phyloP scores from a whole-genome alignment of 2,329 filamentous ascomycete species.

The Cercospora brassicicola region DNA sequence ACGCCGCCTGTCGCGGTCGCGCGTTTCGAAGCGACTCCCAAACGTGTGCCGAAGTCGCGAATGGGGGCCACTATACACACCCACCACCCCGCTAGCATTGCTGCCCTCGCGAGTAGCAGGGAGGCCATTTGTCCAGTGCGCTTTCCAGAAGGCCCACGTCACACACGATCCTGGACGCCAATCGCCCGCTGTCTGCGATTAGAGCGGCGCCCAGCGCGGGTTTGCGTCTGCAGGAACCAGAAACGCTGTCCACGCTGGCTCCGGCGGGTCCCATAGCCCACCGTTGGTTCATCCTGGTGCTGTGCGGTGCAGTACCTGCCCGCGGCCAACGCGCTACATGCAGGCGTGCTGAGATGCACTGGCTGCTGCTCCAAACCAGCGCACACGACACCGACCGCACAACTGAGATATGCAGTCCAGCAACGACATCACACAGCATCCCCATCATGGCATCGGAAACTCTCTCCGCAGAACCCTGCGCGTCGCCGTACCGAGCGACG shows the following conservation, averaged over 20 bases:
- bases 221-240: slow-evolving; percentile 7
- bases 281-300: neutral
- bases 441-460: neutral
- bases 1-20: neutral
- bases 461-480: slow-evolving; percentile 13
- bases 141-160: slow-evolving; percentile 11
- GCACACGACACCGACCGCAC: neutral
- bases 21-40: neutral
- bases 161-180: slow-evolving; percentile 7
- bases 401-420: neutral
- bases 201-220: slow-evolving; percentile 8
- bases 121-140: neutral
- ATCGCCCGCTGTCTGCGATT: slow-evolving; percentile 5
- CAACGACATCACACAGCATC: neutral
- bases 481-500: neutral
- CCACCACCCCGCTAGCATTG: neutral
- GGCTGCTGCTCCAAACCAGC: neutral
- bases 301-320: neutral
- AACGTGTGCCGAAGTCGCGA: neutral
- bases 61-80: neutral
- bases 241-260: neutral
- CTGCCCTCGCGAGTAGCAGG: neutral
- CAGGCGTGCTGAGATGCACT: neutral
- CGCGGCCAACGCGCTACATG: neutral
- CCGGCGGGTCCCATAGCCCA: neutral